Conservation (phyloP, 2,329 filamentous ascomycete species). For the Botrytis porri region DNA sequence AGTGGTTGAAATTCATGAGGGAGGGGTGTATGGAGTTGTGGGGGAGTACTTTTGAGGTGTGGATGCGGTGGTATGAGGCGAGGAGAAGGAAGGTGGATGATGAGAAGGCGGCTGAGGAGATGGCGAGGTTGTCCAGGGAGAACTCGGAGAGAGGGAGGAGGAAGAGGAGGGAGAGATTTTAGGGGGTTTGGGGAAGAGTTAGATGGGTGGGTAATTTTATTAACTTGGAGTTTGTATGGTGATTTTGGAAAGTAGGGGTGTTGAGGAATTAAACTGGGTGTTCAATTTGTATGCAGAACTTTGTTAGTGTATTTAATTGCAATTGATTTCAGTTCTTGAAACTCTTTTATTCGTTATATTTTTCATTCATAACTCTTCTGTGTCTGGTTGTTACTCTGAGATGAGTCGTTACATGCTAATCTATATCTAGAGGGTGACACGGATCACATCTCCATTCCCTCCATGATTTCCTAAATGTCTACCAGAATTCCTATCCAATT, state of each 20-base stretch:
- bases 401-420: not conserved
- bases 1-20: not conserved
- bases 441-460: not conserved
- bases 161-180: not conserved
- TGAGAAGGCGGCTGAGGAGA: not conserved
- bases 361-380: not conserved
- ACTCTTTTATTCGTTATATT: not conserved
- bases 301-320: not conserved
- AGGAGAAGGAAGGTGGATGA: not conserved
- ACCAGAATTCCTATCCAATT: not conserved
- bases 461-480: not conserved
- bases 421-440: not conserved
- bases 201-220: too few relatives aligned
- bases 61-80: not conserved
- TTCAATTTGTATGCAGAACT: not conserved
- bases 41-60: not conserved
- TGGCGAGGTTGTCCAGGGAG: too few relatives aligned
- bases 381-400: not conserved
- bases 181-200: fast-evolving
- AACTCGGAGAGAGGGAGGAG: not conserved
- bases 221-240: not conserved
- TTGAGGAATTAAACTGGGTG: not conserved
- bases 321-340: not conserved
- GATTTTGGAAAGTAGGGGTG: not conserved
- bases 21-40: not conserved